Conservation (phyloP, 495 filamentous ascomycete species). For the Letharia columbiana region DNA sequence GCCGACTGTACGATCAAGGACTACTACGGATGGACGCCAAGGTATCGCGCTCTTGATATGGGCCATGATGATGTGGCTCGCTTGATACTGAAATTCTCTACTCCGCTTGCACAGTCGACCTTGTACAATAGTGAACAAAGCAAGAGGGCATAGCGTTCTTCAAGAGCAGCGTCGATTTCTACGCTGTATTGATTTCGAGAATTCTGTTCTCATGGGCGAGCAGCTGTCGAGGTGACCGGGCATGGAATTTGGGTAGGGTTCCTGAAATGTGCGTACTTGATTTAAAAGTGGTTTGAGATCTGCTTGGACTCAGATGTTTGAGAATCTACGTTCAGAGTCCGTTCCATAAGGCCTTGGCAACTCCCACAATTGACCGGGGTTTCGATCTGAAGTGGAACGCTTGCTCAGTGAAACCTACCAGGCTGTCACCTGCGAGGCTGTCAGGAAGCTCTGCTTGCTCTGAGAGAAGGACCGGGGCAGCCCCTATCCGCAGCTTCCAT, state of each 20-base stretch:
- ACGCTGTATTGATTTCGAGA: not conserved
- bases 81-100: not conserved
- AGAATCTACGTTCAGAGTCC: not conserved
- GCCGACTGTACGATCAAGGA: constrained; percentile 8
- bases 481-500: not conserved
- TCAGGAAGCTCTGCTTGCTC: no score
- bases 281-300: not conserved
- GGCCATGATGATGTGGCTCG: not conserved
- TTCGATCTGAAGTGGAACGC: no score
- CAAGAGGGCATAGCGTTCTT: not conserved
- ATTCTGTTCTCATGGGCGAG: not conserved
- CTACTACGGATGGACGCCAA: constrained; percentile 7
- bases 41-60: not conserved
- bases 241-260: not conserved
- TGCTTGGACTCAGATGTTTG: not conserved
- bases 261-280: no score
- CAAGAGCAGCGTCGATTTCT: not conserved
- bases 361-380: no score
- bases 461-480: not conserved
- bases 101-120: not conserved
- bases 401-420: no score
- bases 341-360: not conserved
- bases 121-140: not conserved
- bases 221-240: no score
- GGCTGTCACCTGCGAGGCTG: no score